Evolutionary conservation across 2,329 filamentous ascomycete genomes (phyloP).

Genomic region (Grosmannia huntii): DNA sequence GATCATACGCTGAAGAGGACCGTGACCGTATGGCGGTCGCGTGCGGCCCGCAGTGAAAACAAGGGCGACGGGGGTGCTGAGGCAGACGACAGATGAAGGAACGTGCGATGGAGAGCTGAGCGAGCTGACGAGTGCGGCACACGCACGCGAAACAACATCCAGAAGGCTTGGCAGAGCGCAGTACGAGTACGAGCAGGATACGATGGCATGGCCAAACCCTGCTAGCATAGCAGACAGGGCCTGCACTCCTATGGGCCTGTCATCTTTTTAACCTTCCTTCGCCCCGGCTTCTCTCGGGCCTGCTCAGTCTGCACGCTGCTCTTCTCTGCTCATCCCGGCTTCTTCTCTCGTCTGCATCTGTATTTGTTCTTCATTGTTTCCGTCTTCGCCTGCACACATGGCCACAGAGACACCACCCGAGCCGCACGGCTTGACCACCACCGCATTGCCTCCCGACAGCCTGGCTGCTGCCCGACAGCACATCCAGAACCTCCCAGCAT

Average conservation of each 20-base stretch:
- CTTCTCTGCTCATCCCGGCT: background rate
- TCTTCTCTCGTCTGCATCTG: background rate
- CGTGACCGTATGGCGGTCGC: background rate
- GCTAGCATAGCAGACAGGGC: background rate
- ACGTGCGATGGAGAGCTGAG: background rate
- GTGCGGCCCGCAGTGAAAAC: background rate
- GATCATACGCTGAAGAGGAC: background rate
- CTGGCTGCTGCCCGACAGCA: constrained; percentile 20
- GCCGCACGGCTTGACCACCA: background rate
- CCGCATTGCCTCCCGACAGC: constrained; percentile 6
- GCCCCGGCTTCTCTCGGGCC: background rate
- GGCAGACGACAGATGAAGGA: background rate
- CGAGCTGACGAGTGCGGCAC: background rate
- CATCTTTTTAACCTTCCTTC: background rate
- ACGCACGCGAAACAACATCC: background rate
- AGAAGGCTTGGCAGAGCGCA: background rate
- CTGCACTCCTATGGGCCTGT: background rate
- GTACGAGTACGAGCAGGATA: background rate
- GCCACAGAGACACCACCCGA: background rate
- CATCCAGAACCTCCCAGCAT: constrained; percentile 19
- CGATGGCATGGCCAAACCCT: background rate
- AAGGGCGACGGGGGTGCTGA: background rate
- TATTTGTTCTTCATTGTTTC: background rate
- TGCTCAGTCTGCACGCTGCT: background rate
- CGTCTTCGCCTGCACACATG: background rate